These are phyloP conservation scores for Durusdinium trenchii DNA, from an alignment of 73 alveolate species.

Conservation along the genomic window DNA sequence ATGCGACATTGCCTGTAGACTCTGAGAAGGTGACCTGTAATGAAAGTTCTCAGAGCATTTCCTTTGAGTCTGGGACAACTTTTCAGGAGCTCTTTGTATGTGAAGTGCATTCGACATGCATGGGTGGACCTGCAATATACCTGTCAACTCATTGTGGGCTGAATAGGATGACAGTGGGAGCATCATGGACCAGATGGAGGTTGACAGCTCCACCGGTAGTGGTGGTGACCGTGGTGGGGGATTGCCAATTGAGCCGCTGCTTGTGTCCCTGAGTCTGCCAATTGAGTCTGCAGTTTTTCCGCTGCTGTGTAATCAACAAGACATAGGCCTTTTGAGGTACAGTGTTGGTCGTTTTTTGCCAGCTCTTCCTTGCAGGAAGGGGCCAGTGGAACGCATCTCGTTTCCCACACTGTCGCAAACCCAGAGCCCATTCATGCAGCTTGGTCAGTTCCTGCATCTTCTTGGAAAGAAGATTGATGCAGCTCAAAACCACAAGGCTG, in stretches of 20 bases:
- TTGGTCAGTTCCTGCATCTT: neutral
- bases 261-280: too few relatives aligned
- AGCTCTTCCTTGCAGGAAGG: too few relatives aligned
- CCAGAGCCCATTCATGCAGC: neutral
- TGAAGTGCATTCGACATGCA: too few relatives aligned
- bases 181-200: neutral
- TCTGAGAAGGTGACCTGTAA: too few relatives aligned
- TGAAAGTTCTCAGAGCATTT: too few relatives aligned
- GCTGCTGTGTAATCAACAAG: neutral
- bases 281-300: neutral
- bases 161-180: neutral
- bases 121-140: too few relatives aligned
- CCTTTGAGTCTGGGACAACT: too few relatives aligned
- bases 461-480: constrained; percentile 23
- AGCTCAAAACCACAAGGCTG: neutral
- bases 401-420: constrained; percentile 9
- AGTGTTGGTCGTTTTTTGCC: too few relatives aligned
- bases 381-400: neutral
- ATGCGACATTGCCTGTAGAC: neutral
- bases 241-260: neutral
- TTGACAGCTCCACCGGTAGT: neutral
- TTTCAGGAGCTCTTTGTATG: too few relatives aligned
- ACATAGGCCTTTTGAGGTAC: neutral
- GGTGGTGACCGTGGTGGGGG: neutral
- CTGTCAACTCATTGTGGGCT: too few relatives aligned